These are phyloP conservation scores for Trichocladium antarcticum DNA, from an alignment of 495 filamentous ascomycete genomes.

Conservation along the genomic window DNA sequence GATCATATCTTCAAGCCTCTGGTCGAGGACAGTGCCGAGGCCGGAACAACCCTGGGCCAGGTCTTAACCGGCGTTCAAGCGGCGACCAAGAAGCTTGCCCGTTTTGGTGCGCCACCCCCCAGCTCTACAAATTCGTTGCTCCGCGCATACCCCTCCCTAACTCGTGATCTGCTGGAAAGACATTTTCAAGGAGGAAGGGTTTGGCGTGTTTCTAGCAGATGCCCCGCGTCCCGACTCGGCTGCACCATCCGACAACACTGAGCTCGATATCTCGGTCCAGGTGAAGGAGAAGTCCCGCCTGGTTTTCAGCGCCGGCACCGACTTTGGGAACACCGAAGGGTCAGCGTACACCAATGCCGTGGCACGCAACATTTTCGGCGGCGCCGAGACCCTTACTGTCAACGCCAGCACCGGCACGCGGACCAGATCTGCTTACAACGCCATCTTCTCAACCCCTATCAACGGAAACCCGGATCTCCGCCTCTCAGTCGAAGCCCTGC, in stretches of 20 bases:
- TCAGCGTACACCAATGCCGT: conserved; percentile 76
- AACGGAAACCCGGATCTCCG: conserved; percentile 67
- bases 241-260: conserved; percentile 50
- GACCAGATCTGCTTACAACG: conserved; percentile 79
- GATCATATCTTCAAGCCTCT: conserved; percentile 67
- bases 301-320: conserved; percentile 80
- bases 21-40: conserved; percentile 53
- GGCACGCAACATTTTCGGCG: conserved; percentile 86
- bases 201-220: conserved; percentile 66
- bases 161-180: conserved; percentile 39
- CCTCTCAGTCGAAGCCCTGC: conserved; percentile 62
- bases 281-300: conserved; percentile 70
- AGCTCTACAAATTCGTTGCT: neutral
- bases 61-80: conserved; percentile 57
- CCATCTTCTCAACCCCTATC: conserved; percentile 69
- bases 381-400: conserved; percentile 72
- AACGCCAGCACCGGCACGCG: conserved; percentile 81
- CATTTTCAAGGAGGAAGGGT: conserved; percentile 77
- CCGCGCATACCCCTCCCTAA: neutral
- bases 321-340: conserved; percentile 82
- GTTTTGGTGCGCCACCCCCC: conserved; percentile 52
- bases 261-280: conserved; percentile 64
- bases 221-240: conserved; percentile 36
- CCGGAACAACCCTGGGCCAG: conserved; percentile 63
- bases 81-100: conserved; percentile 60